Conservation (phyloP, 441 rosid species). For the Gossypium aridum region DNA sequence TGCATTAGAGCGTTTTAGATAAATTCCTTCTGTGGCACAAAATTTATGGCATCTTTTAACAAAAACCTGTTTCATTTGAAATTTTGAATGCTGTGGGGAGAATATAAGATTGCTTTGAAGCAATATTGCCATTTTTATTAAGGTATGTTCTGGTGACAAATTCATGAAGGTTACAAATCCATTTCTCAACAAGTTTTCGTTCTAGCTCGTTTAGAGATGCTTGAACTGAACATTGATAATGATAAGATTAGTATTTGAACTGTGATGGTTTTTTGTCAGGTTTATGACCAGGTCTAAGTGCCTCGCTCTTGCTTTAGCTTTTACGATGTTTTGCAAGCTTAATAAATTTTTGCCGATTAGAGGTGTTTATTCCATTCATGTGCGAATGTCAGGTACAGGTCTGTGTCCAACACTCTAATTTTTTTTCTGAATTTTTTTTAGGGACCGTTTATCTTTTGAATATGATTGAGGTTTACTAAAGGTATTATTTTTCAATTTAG, state of each 20-base stretch:
- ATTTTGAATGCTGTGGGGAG: neutral
- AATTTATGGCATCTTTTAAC: neutral
- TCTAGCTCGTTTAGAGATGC: neutral
- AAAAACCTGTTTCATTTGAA: neutral
- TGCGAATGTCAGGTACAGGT: too few relatives aligned
- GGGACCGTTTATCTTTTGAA: slow-evolving; percentile 1
- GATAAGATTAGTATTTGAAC: neutral
- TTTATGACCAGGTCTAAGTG: neutral
- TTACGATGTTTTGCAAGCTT: neutral
- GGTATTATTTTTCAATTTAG: neutral
- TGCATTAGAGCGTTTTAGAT: neutral
- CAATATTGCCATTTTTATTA: neutral
- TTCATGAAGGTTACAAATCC: neutral
- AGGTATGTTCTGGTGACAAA: neutral
- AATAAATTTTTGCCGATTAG: neutral
- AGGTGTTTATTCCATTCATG: too few relatives aligned
- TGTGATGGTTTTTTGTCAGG: neutral
- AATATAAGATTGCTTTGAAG: neutral
- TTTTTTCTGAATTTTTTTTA: too few relatives aligned
- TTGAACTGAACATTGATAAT: neutral
- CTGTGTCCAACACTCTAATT: too few relatives aligned
- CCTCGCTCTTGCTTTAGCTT: neutral
- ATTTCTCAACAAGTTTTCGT: neutral
- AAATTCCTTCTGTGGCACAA: neutral
- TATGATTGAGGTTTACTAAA: neutral